Evolutionary conservation across 176 grass and related monocot genomes (phyloP), one percentile per base, ranked within the genome.

Genomic region (Olyra latifolia): DNA sequence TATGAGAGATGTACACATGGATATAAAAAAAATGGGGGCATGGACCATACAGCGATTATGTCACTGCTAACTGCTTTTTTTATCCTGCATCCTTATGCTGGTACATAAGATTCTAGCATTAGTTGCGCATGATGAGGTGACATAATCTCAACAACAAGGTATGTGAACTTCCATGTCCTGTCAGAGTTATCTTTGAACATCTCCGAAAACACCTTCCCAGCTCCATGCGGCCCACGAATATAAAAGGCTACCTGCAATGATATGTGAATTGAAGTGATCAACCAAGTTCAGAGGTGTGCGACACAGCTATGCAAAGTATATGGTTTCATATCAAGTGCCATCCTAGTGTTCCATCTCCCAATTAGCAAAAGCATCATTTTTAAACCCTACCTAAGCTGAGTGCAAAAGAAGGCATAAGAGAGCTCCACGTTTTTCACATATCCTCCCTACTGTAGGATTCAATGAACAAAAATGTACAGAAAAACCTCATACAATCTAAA

Each of bases 21-120:
- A 78, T 29, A 47, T 12, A 50, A 64, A 62, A 35, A 55, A 48
- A 17, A 66, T 40, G 27, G 35, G 35, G 15, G 44, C 25, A 71
- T 64, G n/a, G 48, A 66, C 70, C 82, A 83, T 63, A 25, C 29
- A 72, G 74, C 54, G 74, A 62, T 56, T 32, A 16, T 58, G 41
- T 13, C 59, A 35, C 56, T 80, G 83, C 58, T 72, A 62, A 66
- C 47, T 81, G 84, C 69, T 74, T 27, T 15, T 43, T 24, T 24
- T 60, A 44, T 74, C 68, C 28, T 82, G 68, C 53, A 80, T 67
- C 48, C 69, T 81, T 85, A 95, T 4, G 88, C 84, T 48, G 92
- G 92, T 56, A 95, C 73, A 58, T 95, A 98, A 24, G 92, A 95
- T 81, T 98, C 95, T 71, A 98, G 81, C 82, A 99, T 93, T 57